Evolutionary conservation across 768 basidiomycete species (phyloP).

Genomic region (Leccinum boreale): DNA sequence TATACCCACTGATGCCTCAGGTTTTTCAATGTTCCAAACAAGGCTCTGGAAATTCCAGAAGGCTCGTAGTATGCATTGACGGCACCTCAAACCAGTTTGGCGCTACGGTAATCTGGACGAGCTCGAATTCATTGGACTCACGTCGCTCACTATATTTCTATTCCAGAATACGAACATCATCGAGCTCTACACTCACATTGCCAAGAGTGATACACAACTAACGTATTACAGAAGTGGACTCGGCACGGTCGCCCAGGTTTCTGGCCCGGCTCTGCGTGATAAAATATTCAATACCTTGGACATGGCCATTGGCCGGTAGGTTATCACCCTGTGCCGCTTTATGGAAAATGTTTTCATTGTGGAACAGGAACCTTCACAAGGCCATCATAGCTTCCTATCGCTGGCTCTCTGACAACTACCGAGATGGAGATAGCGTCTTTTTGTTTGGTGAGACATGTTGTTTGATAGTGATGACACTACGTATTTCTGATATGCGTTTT

Average conservation of each 20-base stretch:
- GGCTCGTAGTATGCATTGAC: slow-evolving; percentile 36
- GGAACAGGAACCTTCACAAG: slow-evolving; percentile 34
- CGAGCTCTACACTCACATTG: slow-evolving; percentile 35
- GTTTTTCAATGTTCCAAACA: slow-evolving; percentile 6
- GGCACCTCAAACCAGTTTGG: slow-evolving; percentile 41
- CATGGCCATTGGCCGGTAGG: slow-evolving; percentile 37
- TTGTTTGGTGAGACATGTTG: slow-evolving; percentile 34
- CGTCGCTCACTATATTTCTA: background rate
- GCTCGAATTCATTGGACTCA: background rate
- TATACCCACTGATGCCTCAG: slow-evolving; percentile 4
- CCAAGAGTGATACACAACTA: slow-evolving; percentile 33
- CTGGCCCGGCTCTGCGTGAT: slow-evolving; percentile 14
- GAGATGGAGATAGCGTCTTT: slow-evolving; percentile 37
- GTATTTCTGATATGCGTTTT: background rate
- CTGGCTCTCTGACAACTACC: slow-evolving; percentile 41
- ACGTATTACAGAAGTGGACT: slow-evolving; percentile 43
- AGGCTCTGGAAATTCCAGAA: slow-evolving; percentile 6
- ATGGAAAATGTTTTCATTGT: background rate
- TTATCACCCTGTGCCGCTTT: background rate
- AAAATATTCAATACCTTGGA: slow-evolving; percentile 30
- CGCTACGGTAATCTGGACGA: slow-evolving; percentile 20
- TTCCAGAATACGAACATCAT: slow-evolving; percentile 39
- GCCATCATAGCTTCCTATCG: slow-evolving; percentile 36
- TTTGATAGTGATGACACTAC: background rate
- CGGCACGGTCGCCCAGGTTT: slow-evolving; percentile 32